These are phyloP conservation scores for Yamadazyma takamatsuzukensis DNA, from an alignment of 805 yeast genomes.

Conservation along the genomic window DNA sequence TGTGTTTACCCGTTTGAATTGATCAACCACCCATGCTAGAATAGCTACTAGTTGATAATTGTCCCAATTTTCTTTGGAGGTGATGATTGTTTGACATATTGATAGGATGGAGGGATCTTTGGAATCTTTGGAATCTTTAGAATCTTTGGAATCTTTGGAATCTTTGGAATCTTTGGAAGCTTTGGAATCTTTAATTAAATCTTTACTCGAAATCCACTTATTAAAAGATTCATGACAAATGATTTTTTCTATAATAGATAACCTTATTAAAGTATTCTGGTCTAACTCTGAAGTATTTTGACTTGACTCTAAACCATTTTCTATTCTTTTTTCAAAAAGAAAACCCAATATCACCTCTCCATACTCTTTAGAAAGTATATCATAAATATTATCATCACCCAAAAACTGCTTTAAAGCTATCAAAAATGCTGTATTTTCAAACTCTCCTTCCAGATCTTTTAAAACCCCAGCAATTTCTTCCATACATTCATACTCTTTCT, in stretches of 20 bases:
- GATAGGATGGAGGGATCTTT: too few species aligned
- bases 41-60: conserved; percentile 33
- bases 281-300: conserved; percentile 2
- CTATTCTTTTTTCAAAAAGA: conserved; percentile 5
- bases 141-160: too few species aligned
- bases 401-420: conserved; percentile 5
- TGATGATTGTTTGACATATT: conserved; percentile 34
- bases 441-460: conserved; percentile 25
- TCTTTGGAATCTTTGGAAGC: too few species aligned
- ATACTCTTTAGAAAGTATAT: conserved; percentile 10
- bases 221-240: conserved; percentile 11
- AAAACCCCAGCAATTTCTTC: conserved; percentile 1
- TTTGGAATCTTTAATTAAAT: conserved; percentile 25
- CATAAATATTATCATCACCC: conserved; percentile 11
- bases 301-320: conserved; percentile 3
- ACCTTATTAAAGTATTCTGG: not conserved
- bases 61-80: conserved; percentile 40
- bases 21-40: conserved; percentile 39
- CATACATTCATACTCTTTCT: conserved; percentile 2
- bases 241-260: conserved; percentile 2
- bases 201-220: conserved; percentile 12
- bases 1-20: conserved; percentile 14
- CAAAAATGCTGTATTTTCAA: conserved; percentile 18
- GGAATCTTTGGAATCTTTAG: too few species aligned
- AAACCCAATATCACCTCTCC: conserved; percentile 4